Base-by-base conservation (phyloP, 2,329 filamentous ascomycete genomes). In the Arthrobotrys entomopaga region DNA sequence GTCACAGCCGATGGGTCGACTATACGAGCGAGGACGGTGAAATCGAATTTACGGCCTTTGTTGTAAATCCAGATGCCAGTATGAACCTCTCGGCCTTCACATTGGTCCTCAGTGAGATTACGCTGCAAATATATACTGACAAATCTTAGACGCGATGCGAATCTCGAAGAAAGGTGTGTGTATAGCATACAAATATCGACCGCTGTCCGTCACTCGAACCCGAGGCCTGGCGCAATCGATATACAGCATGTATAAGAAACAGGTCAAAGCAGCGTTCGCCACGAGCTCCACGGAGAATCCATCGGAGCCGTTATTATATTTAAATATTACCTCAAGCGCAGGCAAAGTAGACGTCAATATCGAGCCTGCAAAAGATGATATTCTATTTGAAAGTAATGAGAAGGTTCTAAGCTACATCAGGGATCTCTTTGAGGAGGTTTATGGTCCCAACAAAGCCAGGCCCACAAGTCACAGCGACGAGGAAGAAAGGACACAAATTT, bases 321-420 rank as follows among this genome's bases (percentile, higher is more conserved):
- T 86, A 49, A 82, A 83, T 58, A 82, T 86, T 7, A 76, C 78
- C 1, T 86, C 84, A 77, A 83, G 83, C 2, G 71, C 78, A 1
- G 81, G 81, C 2, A 83, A 81, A 61, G 86, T 86, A 76, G 85
- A 86, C 77, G 80, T 82, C 0, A 86, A 86, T 67, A 80, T 86
- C 7, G 85, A 87, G 77, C 85, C 85, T 7, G 82, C 83, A 0
- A 87, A 87, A 75, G 84, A 86, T 67, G 83, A 86, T 77, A 81
- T 86, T 0, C 78, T 86, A 8, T 86, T 86, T 75, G 82, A 83
- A n/a, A 80, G 85, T 52, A 76, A 80, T 8, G 78, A 80, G n/a
- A 48, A 26, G 38, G 58, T 64, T 3, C 1, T 74, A 3, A 20
- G 10, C 4, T 48, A 11, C 26, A 58, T 74, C 6, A 53, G 59